phyloP scores from a whole-genome alignment of 495 filamentous ascomycete genomes.

The Cenococcum geophilum region DNA sequence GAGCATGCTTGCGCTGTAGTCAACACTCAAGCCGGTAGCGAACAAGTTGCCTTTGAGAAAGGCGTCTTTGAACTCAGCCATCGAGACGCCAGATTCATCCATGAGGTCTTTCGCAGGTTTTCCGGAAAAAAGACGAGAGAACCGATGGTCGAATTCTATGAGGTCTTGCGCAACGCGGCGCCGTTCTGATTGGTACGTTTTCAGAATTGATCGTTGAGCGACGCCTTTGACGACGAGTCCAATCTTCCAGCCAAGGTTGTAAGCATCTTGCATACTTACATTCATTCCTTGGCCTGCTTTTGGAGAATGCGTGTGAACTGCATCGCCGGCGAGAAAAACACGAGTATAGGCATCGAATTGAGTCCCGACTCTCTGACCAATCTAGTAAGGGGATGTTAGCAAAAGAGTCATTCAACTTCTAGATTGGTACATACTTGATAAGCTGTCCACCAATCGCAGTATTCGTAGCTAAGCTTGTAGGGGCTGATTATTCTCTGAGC shows the following conservation, averaged over 20 bases:
- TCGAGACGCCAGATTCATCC: conserved; percentile 48
- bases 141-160: conserved; percentile 62
- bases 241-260: conserved; percentile 83
- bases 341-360: conserved; percentile 61
- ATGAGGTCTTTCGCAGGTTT: conserved; percentile 48
- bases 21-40: conserved; percentile 31
- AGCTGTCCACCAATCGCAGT: conserved; percentile 45
- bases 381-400: conserved; percentile 28
- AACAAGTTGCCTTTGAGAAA: conserved; percentile 36
- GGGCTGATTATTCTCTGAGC: conserved; percentile 56
- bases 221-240: conserved; percentile 61
- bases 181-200: conserved; percentile 67
- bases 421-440: neutral
- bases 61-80: conserved; percentile 47
- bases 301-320: conserved; percentile 75
- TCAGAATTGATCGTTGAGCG: conserved; percentile 51
- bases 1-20: conserved; percentile 35
- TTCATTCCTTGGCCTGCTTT: conserved; percentile 88
- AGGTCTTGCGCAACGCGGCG: conserved; percentile 63
- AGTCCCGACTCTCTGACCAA: conserved; percentile 67
- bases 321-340: conserved; percentile 75
- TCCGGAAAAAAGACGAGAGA: conserved; percentile 35
- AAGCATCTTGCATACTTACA: conserved; percentile 71
- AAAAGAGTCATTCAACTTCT: too few relatives aligned
- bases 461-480: conserved; percentile 55